Evolutionary conservation across 495 filamentous ascomycete genomes (phyloP).

Genomic region (Penicillium pancosmium): DNA sequence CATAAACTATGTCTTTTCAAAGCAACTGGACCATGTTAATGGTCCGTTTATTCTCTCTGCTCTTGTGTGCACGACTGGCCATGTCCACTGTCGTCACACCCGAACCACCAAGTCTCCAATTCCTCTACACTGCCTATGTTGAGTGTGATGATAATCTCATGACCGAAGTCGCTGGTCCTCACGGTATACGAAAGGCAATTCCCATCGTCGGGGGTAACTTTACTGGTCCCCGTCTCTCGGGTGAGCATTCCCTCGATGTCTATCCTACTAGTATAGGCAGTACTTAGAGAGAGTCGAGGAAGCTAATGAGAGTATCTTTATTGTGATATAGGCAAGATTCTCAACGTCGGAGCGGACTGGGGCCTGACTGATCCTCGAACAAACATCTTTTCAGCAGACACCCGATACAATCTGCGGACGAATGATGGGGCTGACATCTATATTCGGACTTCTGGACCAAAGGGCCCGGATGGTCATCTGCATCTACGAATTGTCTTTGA

Average conservation of each 20-base stretch:
- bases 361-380: conserved; percentile 30
- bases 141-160: conserved; percentile 26
- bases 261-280: too few relatives aligned
- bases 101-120: conserved; percentile 1
- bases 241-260: background rate
- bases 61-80: background rate
- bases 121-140: conserved; percentile 34
- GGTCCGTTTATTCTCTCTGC: background rate
- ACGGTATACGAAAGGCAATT: conserved; percentile 30
- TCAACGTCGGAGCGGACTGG: conserved; percentile 39
- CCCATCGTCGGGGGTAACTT: conserved; percentile 40
- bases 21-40: background rate
- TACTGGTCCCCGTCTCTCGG: conserved; percentile 28
- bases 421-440: conserved; percentile 35
- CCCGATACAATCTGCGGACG: conserved; percentile 36
- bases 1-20: background rate
- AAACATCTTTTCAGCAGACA: conserved; percentile 35
- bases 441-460: conserved; percentile 29
- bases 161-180: conserved; percentile 20
- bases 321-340: conserved; percentile 24
- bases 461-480: conserved; percentile 25
- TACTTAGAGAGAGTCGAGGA: too few relatives aligned
- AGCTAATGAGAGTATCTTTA: too few relatives aligned
- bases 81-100: background rate
- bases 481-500: conserved; percentile 34